A percentile compares a stretch with the other conserved stretches of the same genome.
phyloP scores from a whole-genome alignment of 768 basidiomycete genomes.

The Boletus rubroflammeus region DNA sequence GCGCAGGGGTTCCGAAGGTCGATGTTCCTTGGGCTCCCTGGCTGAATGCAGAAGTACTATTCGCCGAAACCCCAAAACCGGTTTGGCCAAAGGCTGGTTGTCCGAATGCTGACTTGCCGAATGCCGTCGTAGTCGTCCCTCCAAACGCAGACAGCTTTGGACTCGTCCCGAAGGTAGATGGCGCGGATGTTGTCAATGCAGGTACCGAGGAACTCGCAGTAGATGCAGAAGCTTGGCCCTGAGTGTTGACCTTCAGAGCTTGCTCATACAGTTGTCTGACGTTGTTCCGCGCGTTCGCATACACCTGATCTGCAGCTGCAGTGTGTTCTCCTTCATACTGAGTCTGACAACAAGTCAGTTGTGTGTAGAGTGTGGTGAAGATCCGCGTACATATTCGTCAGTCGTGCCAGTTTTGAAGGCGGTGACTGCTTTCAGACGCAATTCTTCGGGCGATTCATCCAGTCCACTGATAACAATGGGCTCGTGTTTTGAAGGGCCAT shows the following conservation, averaged over 20 bases:
- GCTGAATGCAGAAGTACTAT: slow-evolving; percentile 23
- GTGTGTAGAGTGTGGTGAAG: neutral
- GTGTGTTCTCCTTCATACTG: slow-evolving; percentile 60
- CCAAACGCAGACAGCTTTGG: slow-evolving; percentile 34
- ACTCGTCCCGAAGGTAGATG: slow-evolving; percentile 39
- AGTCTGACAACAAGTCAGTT: slow-evolving; percentile 31
- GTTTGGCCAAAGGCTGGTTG: slow-evolving; percentile 40
- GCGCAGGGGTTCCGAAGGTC: slow-evolving; percentile 34
- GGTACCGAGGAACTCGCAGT: slow-evolving; percentile 16
- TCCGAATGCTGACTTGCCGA: slow-evolving; percentile 33
- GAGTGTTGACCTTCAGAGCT: slow-evolving; percentile 43
- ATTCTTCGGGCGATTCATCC: slow-evolving; percentile 77
- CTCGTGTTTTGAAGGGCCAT: slow-evolving; percentile 74
- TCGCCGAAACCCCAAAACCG: slow-evolving; percentile 20
- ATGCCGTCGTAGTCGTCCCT: slow-evolving; percentile 19
- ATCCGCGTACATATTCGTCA: slow-evolving; percentile 64
- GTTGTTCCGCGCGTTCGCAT: slow-evolving; percentile 48
- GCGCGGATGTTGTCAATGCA: slow-evolving; percentile 24
- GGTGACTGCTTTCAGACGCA: slow-evolving; percentile 59
- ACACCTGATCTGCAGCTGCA: slow-evolving; percentile 48
- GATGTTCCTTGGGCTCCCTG: slow-evolving; percentile 29
- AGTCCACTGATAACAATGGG: slow-evolving; percentile 58
- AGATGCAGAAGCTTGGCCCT: slow-evolving; percentile 11
- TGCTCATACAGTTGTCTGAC: slow-evolving; percentile 48
- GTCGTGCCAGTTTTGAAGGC: slow-evolving; percentile 53